Evolutionary conservation across 805 yeast species (phyloP).

Genomic region (Ogataea naganishii): DNA sequence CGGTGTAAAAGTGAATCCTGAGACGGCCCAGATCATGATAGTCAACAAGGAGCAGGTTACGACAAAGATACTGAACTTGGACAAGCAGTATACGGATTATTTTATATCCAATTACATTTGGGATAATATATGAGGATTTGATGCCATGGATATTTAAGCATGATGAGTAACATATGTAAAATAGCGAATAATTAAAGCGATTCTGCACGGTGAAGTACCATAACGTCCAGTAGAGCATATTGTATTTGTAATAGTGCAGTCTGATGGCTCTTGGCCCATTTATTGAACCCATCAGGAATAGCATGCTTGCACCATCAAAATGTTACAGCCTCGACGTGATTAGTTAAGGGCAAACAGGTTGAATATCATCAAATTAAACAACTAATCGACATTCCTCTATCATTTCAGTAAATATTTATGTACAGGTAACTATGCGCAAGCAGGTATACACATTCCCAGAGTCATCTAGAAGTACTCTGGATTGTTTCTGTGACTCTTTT

Average conservation of each 20-base stretch:
- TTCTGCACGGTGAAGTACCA: too few species aligned
- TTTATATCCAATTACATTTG: slow-evolving; percentile 72
- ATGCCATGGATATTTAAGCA: too few species aligned
- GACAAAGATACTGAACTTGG: slow-evolving; percentile 42
- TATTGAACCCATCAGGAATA: background rate
- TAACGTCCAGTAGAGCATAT: too few species aligned
- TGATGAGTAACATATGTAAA: too few species aligned
- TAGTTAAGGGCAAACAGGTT: background rate
- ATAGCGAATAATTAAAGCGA: too few species aligned
- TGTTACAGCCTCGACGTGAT: slow-evolving; percentile 1
- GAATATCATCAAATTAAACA: background rate
- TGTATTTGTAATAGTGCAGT: background rate
- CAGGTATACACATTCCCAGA: too few species aligned
- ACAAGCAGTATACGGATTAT: slow-evolving; percentile 49
- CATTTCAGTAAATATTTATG: too few species aligned
- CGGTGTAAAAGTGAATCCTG: slow-evolving; percentile 42
- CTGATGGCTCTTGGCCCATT: background rate
- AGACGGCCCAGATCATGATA: slow-evolving; percentile 35
- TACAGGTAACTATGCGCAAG: too few species aligned
- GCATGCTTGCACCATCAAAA: too few species aligned
- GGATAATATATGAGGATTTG: slow-evolving; percentile 41
- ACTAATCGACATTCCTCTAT: background rate
- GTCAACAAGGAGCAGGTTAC: slow-evolving; percentile 37
- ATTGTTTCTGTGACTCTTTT: slow-evolving; percentile 66
- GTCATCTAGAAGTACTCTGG: slow-evolving; percentile 57